phyloP scores from a whole-genome alignment of 257 asterid species.

The Fraxinus cuspidata region DNA sequence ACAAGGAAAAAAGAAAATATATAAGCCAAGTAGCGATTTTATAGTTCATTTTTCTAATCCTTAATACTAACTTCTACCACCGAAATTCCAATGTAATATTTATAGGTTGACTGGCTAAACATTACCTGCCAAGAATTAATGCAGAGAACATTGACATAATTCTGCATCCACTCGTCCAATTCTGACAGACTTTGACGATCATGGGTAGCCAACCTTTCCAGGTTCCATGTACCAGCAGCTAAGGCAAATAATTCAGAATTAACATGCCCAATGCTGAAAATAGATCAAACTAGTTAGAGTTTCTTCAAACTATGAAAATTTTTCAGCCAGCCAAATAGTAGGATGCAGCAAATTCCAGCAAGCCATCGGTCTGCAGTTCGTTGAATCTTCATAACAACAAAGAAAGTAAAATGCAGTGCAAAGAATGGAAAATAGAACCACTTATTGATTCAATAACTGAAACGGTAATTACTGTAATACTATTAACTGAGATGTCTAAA shows the following conservation, averaged over 20 bases:
- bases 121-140: conserved; percentile 97
- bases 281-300: conserved; percentile 21
- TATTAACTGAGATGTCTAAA: neutral
- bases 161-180: conserved; percentile 63
- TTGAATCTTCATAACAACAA: conserved; percentile 9
- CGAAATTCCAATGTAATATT: neutral
- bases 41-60: neutral
- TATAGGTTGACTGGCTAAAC: neutral
- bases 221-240: conserved; percentile 66
- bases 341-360: conserved; percentile 11
- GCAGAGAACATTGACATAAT: conserved; percentile 80
- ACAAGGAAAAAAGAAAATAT: neutral
- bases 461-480: neutral
- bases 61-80: neutral
- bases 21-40: neutral
- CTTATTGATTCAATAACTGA: neutral
- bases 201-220: conserved; percentile 30
- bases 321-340: conserved; percentile 10
- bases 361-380: conserved; percentile 11
- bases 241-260: conserved; percentile 75
- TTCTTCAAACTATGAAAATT: conserved; percentile 16
- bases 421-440: conserved; percentile 13
- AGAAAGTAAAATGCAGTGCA: conserved; percentile 10
- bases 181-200: conserved; percentile 39
- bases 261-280: conserved; percentile 87